A percentile compares a stretch with the other conserved stretches of the same genome.
Conservation (phyloP, 768 basidiomycete species). For the Agaricus blazei region DNA sequence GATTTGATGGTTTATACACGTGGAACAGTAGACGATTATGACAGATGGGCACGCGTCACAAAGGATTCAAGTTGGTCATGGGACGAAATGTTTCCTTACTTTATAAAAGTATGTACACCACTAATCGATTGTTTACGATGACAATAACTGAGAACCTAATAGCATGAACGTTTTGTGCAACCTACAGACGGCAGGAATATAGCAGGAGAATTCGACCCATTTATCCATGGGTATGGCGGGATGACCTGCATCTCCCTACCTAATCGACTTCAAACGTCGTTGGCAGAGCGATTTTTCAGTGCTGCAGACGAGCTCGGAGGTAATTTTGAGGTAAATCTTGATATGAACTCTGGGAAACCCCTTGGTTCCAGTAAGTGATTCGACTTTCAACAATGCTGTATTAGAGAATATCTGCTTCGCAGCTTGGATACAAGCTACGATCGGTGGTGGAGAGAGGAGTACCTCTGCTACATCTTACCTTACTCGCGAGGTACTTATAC, state of each 20-base stretch:
- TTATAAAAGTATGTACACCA: slow-evolving; percentile 10
- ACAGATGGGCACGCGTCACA: slow-evolving; percentile 20
- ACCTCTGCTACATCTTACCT: slow-evolving; percentile 29
- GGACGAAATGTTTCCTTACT: slow-evolving; percentile 23
- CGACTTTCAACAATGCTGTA: not conserved
- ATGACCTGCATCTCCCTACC: slow-evolving; percentile 25
- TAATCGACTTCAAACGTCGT: slow-evolving; percentile 18
- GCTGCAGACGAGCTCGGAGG: slow-evolving; percentile 23
- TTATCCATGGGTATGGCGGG: slow-evolving; percentile 30
- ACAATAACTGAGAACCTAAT: not conserved
- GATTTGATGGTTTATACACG: slow-evolving; percentile 28
- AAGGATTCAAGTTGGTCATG: slow-evolving; percentile 31
- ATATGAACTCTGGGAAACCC: slow-evolving; percentile 24
- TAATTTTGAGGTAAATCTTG: slow-evolving; percentile 21
- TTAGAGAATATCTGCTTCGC: not conserved
- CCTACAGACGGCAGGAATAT: slow-evolving; percentile 35
- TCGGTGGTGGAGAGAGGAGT: slow-evolving; percentile 23
- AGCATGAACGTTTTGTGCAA: slow-evolving; percentile 32
- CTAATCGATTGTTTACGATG: not conserved
- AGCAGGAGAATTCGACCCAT: slow-evolving; percentile 30
- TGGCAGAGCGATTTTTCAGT: slow-evolving; percentile 26
- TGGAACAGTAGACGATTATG: slow-evolving; percentile 25
- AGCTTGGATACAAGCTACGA: slow-evolving; percentile 20
- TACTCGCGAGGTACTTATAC: slow-evolving; percentile 13
- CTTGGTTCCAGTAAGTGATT: slow-evolving; percentile 23